Evolutionary conservation across 805 yeast species (phyloP), one percentile per base, ranked within the genome.

Genomic region (Torulaspora quercuum): DNA sequence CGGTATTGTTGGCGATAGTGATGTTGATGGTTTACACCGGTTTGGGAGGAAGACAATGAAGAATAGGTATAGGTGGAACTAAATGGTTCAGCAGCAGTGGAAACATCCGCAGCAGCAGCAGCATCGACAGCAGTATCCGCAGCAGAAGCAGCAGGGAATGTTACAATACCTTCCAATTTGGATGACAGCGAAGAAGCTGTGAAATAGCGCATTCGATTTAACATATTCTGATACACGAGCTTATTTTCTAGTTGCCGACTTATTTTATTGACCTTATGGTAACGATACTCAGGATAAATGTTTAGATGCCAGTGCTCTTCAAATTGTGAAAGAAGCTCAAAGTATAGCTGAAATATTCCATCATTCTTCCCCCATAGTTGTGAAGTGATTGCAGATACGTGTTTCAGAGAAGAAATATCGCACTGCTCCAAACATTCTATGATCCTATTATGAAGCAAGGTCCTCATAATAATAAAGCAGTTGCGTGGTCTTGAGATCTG

Each of bases 331-430:
- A 26, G 41, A 35, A 35, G 41, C 41, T 37, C 41, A 37, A 37
- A 37, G 41, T 37, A 37, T 37, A 37, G 41, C 41, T 37, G 41
- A 37, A 37, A 32, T 32, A 32, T 32, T 32, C 35, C 35, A 32
- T 32, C 28, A 32, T 32, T 32, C 28, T 32, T 32, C 37, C 37
- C 37, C 37, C 37, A 34, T n/a, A n/a, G n/a, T n/a, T n/a, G n/a
- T n/a, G n/a, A n/a, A n/a, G n/a, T n/a, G n/a, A n/a, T n/a, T n/a
- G 37, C 37, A 26, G 37, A 34, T 25, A 34, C 30, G 16, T 34
- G 31, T 34, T 34, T 34, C 19, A 27, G 6, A 11, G 24, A 32
- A 24, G 13, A 24, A 7, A 25, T 7, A 10, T 24, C 20, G 13
- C 23, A 7, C 10, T 14, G 23, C 7, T 18, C 13, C 9, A 24